These are phyloP conservation scores for Talaromyces stipitatus DNA, from an alignment of 495 filamentous ascomycete genomes.

Conservation along the genomic window DNA sequence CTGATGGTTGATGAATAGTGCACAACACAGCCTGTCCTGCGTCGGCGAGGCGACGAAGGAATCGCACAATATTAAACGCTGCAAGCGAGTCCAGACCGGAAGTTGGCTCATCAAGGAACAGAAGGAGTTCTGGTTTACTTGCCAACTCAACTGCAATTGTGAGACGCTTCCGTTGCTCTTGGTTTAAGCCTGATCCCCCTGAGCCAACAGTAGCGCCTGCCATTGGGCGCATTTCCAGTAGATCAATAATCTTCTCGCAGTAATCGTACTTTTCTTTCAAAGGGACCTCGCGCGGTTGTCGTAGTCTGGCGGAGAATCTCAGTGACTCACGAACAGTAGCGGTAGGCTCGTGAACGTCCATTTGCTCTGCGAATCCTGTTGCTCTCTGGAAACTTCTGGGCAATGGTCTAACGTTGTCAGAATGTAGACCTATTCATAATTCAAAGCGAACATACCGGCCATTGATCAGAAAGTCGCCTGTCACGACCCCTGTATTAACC, in stretches of 20 bases:
- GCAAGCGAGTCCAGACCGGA: constrained; percentile 61
- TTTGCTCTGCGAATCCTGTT: constrained; percentile 56
- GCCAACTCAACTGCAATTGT: constrained; percentile 66
- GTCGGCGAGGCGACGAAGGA: constrained; percentile 57
- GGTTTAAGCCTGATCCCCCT: constrained; percentile 44
- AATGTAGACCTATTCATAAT: background rate
- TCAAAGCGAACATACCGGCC: constrained; percentile 26
- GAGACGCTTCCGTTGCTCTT: constrained; percentile 56
- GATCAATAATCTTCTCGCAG: constrained; percentile 49
- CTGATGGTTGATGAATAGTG: constrained; percentile 77
- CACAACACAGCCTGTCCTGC: constrained; percentile 65
- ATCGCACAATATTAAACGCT: constrained; percentile 58
- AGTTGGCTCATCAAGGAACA: constrained; percentile 76
- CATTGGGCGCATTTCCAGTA: constrained; percentile 53
- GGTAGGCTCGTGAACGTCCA: constrained; percentile 56
- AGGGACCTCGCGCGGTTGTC: constrained; percentile 49
- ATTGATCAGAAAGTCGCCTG: constrained; percentile 46
- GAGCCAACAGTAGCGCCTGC: constrained; percentile 49
- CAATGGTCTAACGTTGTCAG: constrained; percentile 18
- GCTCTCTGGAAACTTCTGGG: constrained; percentile 41
- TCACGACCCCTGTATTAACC: constrained; percentile 44
- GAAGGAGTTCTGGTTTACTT: constrained; percentile 55
- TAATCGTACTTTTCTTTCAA: constrained; percentile 56
- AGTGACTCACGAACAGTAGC: constrained; percentile 56
- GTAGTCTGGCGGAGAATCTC: constrained; percentile 50